Evolutionary conservation across 2,329 filamentous ascomycete species (phyloP), one percentile per base, ranked within the genome.

Genomic region (Monosporascus sp.): DNA sequence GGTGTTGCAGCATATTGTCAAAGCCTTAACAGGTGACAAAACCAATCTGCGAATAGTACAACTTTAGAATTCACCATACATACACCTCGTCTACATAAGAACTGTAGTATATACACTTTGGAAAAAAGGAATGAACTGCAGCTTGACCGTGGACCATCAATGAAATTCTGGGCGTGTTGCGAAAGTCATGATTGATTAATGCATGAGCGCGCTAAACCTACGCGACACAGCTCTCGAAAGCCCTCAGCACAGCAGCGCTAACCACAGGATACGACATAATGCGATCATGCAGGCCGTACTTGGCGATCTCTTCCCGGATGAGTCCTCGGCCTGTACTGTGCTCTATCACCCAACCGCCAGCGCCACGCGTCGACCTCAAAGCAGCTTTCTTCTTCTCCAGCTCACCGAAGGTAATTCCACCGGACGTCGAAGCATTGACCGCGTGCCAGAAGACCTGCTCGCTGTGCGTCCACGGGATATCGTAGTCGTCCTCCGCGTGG

Each of bases 191-290:
- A 25, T 25, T 25, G 6, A 25, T 25, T 25, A 25, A 25, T 25
- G 2, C 25, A 7, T 25, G 7, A 31, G 27, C 27, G 9, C 27
- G 9, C 9, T 31, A 31, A 31, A 31, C 9, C 43, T 45, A 45
- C 25, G 24, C 2, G 4, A 31, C 17, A 27, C 24, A 14, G 15
- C 5, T 20, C 35, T 48, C 49, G 38, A 83, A 79, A 0, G 75
- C 74, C 7, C 72, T 69, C 60, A 75, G 70, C 8, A 83, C 70
- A 2, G 80, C 80, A 53, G 79, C 60, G 41, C 74, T 77, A 0
- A 82, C 72, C 5, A 80, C 69, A 1, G 79, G 78, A 62, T 82
- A 79, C 4, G 76, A 76, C 81, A 84, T 83, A 48, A 82, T 75
- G 36, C 74, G 71, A 65, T 85, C 81, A 52, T 85, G 81, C 17